Percentiles rank a stretch among this genome's conserved stretches.
Evolutionary conservation across 2,329 filamentous ascomycete genomes (phyloP).

Genomic region (Aspergillus thermomutatus): DNA sequence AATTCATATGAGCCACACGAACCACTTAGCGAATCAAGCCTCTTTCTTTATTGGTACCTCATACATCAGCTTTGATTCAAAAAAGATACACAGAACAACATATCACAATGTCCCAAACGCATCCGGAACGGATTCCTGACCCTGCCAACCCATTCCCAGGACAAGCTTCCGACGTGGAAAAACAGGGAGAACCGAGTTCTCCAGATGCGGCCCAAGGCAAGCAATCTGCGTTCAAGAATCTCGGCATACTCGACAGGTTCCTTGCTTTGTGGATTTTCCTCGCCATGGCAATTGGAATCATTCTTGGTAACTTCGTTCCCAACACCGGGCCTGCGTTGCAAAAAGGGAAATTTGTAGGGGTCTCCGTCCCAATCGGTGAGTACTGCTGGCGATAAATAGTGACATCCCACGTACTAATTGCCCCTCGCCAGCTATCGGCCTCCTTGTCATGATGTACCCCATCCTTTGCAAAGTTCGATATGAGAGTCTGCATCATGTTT

Average conservation of each 20-base stretch:
- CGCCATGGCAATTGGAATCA: constrained; percentile 71
- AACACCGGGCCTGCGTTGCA: constrained; percentile 61
- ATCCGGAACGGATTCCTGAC: neutral
- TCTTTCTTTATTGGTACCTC: too few species aligned
- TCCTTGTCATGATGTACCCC: constrained; percentile 93
- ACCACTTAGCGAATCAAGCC: too few species aligned
- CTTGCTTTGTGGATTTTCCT: constrained; percentile 73
- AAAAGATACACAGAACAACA: neutral
- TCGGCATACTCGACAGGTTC: constrained; percentile 61
- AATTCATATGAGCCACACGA: too few species aligned
- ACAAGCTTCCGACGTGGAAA: constrained; percentile 9
- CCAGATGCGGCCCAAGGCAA: constrained; percentile 3
- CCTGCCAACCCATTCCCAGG: neutral
- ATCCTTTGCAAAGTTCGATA: constrained; percentile 85
- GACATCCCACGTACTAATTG: neutral
- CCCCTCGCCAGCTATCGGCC: constrained; percentile 61
- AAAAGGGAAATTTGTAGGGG: constrained; percentile 68
- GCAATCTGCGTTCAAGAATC: constrained; percentile 42
- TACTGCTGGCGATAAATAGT: constrained; percentile 9
- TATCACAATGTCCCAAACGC: constrained; percentile 5
- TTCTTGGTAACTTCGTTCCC: constrained; percentile 72
- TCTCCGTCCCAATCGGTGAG: constrained; percentile 64
- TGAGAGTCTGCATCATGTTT: constrained; percentile 67
- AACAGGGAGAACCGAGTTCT: neutral
- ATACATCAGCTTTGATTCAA: too few species aligned